phyloP scores from a whole-genome alignment of 2,329 filamentous ascomycete species.

The Sarocladiaceae sp. region DNA sequence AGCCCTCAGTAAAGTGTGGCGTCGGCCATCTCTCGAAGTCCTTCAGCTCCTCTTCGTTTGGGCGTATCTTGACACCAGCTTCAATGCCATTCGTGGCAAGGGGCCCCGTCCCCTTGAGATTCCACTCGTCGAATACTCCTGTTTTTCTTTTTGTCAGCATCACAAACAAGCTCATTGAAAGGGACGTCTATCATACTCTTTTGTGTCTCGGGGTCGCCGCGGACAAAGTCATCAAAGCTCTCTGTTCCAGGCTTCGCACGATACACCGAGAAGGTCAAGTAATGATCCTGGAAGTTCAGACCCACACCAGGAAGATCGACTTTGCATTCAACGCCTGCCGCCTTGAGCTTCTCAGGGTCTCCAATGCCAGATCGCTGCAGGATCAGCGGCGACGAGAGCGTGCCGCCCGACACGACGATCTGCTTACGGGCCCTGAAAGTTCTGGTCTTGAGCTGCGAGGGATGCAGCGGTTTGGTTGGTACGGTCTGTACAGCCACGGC shows the following conservation, averaged over 20 bases:
- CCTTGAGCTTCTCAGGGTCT: constrained; percentile 64
- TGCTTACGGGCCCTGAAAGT: constrained; percentile 65
- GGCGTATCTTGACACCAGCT: constrained; percentile 71
- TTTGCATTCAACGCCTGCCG: constrained; percentile 60
- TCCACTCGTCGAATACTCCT: constrained; percentile 71
- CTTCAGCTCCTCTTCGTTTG: constrained; percentile 59
- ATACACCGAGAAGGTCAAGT: constrained; percentile 64
- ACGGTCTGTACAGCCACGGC: constrained; percentile 68
- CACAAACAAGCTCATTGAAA: neutral
- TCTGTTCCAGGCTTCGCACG: constrained; percentile 70
- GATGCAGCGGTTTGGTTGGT: constrained; percentile 60
- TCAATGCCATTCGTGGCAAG: constrained; percentile 75
- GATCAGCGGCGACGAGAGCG: constrained; percentile 66
- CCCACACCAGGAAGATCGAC: constrained; percentile 69
- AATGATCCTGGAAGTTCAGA: constrained; percentile 72
- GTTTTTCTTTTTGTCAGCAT: constrained; percentile 9
- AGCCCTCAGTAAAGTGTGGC: constrained; percentile 66
- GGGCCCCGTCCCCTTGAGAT: constrained; percentile 70
- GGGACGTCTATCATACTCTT: constrained; percentile 38
- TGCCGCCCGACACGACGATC: constrained; percentile 67
- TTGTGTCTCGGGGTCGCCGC: constrained; percentile 66
- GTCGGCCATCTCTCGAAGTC: constrained; percentile 69
- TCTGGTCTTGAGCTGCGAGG: constrained; percentile 41
- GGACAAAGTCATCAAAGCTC: constrained; percentile 73
- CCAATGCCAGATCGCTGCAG: constrained; percentile 64